These are phyloP conservation scores for Fibroporia radiculosa DNA, from an alignment of 768 basidiomycete species.

Conservation along the genomic window DNA sequence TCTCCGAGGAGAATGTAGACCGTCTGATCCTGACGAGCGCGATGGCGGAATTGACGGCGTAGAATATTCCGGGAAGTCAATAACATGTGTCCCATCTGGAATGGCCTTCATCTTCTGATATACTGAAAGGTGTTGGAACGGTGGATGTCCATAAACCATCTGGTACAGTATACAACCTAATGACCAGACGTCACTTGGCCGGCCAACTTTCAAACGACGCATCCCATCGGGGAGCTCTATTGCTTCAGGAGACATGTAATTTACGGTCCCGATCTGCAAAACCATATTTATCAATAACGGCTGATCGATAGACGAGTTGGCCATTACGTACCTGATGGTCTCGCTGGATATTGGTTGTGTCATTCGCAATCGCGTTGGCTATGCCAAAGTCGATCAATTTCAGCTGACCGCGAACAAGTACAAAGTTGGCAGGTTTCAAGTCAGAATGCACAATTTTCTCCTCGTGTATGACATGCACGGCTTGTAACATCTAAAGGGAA, in stretches of 20 bases:
- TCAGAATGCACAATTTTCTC: slow-evolving; percentile 99
- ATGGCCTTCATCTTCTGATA: slow-evolving; percentile 93
- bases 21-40: slow-evolving; percentile 11
- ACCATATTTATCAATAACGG: background rate
- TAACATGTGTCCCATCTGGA: slow-evolving; percentile 65
- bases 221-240: slow-evolving; percentile 84
- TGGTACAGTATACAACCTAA: slow-evolving; percentile 97
- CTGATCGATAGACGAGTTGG: background rate
- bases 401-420: slow-evolving; percentile 87
- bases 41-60: slow-evolving; percentile 38
- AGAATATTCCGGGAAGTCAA: slow-evolving; percentile 75
- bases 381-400: slow-evolving; percentile 99
- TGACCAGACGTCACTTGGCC: slow-evolving; percentile 96
- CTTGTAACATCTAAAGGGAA: slow-evolving; percentile 94
- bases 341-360: slow-evolving; percentile 96
- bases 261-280: slow-evolving; percentile 84
- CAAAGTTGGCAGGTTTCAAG: slow-evolving; percentile 97
- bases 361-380: slow-evolving; percentile 96
- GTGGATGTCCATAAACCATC: slow-evolving; percentile 93
- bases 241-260: slow-evolving; percentile 99
- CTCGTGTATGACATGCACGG: slow-evolving; percentile 96
- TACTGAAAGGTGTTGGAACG: slow-evolving; percentile 80
- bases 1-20: slow-evolving; percentile 32
- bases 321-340: slow-evolving; percentile 74
- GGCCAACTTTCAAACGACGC: slow-evolving; percentile 89